These are phyloP conservation scores for Paramecium tetraurelia DNA, from an alignment of 73 alveolate genomes.

Conservation along the genomic window DNA sequence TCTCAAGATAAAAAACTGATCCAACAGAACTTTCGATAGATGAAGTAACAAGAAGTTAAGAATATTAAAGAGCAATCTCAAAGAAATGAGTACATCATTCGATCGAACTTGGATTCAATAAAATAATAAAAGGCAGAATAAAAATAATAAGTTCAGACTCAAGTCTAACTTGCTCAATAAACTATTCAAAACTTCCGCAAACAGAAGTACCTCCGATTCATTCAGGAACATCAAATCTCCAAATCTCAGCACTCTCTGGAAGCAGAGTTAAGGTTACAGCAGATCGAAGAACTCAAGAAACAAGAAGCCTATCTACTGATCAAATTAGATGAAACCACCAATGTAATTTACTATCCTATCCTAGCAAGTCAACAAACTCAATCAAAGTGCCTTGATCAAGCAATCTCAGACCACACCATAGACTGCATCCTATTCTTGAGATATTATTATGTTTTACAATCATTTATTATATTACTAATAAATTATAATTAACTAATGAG, in stretches of 20 bases:
- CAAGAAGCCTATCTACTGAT: constrained; percentile 1
- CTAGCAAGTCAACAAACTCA: not conserved
- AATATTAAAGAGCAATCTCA: constrained; percentile 2
- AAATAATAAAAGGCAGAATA: constrained; percentile 20
- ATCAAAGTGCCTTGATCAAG: not conserved
- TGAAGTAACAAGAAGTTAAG: not conserved
- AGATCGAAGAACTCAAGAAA: constrained; percentile 23
- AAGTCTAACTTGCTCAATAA: not conserved
- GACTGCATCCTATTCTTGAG: not conserved
- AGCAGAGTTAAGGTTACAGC: not conserved
- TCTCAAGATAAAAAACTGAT: not conserved
- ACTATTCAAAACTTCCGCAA: not conserved
- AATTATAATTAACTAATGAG: not conserved
- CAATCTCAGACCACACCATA: not conserved
- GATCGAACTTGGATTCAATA: not conserved
- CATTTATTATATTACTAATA: not conserved
- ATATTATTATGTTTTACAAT: not conserved
- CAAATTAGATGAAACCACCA: constrained; percentile 1
- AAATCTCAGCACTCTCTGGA: not conserved
- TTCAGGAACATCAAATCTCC: not conserved
- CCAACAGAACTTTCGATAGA: not conserved
- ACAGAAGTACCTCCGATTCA: not conserved
- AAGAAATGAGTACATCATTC: not conserved
- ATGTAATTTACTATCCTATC: not conserved
- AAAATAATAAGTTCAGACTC: not conserved